Conservation (phyloP, 2,329 filamentous ascomycete genomes). For the Sclerotinia subarctica region DNA sequence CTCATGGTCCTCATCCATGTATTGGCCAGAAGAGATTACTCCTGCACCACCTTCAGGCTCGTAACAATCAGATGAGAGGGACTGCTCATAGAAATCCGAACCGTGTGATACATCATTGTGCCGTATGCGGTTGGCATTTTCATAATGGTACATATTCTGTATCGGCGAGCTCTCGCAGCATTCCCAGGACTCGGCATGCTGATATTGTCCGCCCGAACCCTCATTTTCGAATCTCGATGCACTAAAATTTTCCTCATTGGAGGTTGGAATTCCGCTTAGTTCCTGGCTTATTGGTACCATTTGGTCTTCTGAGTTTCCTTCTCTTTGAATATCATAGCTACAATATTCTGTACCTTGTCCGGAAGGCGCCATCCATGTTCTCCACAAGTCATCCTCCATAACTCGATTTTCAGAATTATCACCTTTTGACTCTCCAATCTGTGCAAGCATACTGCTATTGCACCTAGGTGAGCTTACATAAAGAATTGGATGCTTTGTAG, state of each 20-base stretch:
- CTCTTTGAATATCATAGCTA: neutral
- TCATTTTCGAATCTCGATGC: neutral
- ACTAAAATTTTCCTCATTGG: neutral
- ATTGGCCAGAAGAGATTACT: neutral
- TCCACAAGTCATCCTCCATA: conserved; percentile 35
- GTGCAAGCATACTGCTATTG: conserved; percentile 31
- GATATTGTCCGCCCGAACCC: neutral
- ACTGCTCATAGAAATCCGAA: neutral
- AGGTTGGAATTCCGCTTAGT: conserved; percentile 25
- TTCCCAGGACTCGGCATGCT: neutral
- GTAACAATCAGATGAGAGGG: neutral
- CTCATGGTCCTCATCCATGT: neutral
- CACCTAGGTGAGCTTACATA: conserved; percentile 25
- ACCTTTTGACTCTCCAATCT: conserved; percentile 28
- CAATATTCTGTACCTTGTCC: neutral
- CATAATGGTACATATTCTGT: neutral
- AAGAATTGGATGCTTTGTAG: conserved; percentile 24
- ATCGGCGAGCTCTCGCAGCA: neutral
- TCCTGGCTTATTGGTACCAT: conserved; percentile 29
- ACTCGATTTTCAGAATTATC: conserved; percentile 29
- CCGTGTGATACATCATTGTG: neutral
- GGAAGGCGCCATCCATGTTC: conserved; percentile 30
- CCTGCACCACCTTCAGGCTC: neutral
- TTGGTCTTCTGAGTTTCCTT: neutral
- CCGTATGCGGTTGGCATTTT: neutral